Evolutionary conservation across 768 basidiomycete genomes (phyloP).

Genomic region (Calvatia gigantea): DNA sequence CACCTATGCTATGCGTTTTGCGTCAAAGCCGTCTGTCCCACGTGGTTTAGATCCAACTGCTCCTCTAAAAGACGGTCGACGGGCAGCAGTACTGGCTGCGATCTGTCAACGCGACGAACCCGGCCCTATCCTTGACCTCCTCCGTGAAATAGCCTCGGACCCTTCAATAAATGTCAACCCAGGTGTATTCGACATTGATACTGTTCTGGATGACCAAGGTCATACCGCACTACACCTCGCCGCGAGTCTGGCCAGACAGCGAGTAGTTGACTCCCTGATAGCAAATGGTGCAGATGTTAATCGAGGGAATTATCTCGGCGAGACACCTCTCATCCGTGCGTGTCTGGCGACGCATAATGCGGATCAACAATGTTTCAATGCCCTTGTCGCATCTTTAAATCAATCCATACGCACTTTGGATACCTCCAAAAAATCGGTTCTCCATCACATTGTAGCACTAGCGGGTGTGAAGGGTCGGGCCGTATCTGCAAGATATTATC

Average conservation of each 20-base stretch:
- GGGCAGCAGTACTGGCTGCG: slow-evolving; percentile 59
- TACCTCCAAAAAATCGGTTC: slow-evolving; percentile 75
- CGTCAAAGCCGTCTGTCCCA: slow-evolving; percentile 59
- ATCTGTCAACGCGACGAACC: slow-evolving; percentile 74
- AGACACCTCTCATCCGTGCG: slow-evolving; percentile 91
- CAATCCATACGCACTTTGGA: slow-evolving; percentile 86
- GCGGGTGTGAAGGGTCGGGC: slow-evolving; percentile 92
- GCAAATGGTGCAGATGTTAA: slow-evolving; percentile 80
- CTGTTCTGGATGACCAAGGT: slow-evolving; percentile 90
- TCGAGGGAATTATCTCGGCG: slow-evolving; percentile 90
- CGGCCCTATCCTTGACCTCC: slow-evolving; percentile 50
- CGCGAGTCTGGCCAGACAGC: slow-evolving; percentile 74
- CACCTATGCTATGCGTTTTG: slow-evolving; percentile 51
- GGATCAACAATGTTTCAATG: slow-evolving; percentile 72
- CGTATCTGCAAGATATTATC: slow-evolving; percentile 81
- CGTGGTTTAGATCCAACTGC: slow-evolving; percentile 52
- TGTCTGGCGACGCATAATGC: slow-evolving; percentile 85
- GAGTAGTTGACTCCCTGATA: slow-evolving; percentile 68
- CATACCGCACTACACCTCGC: slow-evolving; percentile 95
- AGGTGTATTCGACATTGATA: slow-evolving; percentile 60
- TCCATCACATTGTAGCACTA: slow-evolving; percentile 89
- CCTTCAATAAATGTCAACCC: slow-evolving; percentile 28
- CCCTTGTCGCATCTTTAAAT: slow-evolving; percentile 60
- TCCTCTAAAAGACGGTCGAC: slow-evolving; percentile 50
- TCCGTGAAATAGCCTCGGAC: slow-evolving; percentile 60